These are phyloP conservation scores for Fusarium sublunatum DNA, from an alignment of 2,329 filamentous ascomycete species.

Conservation along the genomic window DNA sequence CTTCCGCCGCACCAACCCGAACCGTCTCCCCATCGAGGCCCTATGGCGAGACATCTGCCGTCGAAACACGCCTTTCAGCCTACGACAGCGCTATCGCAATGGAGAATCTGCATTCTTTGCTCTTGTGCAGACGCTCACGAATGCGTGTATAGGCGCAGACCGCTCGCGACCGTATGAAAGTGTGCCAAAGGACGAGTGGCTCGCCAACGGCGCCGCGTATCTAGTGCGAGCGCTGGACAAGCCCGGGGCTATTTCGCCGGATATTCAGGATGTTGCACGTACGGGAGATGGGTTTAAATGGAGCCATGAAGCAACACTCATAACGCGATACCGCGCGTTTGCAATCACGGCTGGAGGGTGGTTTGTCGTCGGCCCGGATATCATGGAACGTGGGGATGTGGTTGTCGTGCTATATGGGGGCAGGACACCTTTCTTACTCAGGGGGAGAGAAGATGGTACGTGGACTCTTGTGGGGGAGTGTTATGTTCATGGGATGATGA, in stretches of 20 bases:
- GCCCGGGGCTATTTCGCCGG: conserved; percentile 27
- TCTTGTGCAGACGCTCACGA: conserved; percentile 51
- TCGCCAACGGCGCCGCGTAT: conserved; percentile 50
- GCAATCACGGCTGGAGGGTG: conserved; percentile 48
- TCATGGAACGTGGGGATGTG: conserved; percentile 47
- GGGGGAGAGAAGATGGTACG: conserved; percentile 21
- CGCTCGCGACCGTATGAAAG: conserved; percentile 43
- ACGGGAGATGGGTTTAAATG: conserved; percentile 50
- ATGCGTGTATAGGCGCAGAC: conserved; percentile 48
- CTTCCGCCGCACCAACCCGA: conserved; percentile 29
- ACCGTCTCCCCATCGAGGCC: conserved; percentile 44
- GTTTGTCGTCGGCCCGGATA: conserved; percentile 51
- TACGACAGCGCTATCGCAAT: conserved; percentile 44
- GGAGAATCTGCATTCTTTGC: conserved; percentile 49
- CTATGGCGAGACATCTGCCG: conserved; percentile 49
- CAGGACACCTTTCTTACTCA: conserved; percentile 49
- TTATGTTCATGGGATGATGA: conserved; percentile 54
- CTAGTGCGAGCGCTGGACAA: conserved; percentile 39
- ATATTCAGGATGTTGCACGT: conserved; percentile 44
- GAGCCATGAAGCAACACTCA: conserved; percentile 52
- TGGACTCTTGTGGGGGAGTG: conserved; percentile 52
- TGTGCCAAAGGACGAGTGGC: conserved; percentile 44
- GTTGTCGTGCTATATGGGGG: conserved; percentile 51
- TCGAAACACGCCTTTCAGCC: conserved; percentile 36
- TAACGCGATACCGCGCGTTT: conserved; percentile 51